These are phyloP conservation scores for Haematococcus lacustris DNA, from an alignment of 139 green algal species.

Conservation along the genomic window DNA sequence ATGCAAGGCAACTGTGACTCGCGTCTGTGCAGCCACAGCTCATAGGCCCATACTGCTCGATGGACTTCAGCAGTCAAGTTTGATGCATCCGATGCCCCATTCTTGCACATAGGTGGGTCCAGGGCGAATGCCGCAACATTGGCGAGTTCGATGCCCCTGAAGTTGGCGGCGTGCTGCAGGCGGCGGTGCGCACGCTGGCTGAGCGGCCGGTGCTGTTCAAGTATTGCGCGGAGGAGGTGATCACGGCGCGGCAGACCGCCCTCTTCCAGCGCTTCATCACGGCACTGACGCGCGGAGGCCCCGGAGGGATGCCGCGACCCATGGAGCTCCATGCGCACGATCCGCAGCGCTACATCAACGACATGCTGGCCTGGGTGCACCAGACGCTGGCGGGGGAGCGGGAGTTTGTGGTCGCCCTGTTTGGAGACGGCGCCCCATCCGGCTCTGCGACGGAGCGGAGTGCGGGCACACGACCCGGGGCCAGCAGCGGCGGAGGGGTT, in stretches of 20 bases:
- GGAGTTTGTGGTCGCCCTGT: constrained; percentile 82
- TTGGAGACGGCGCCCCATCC: too few species aligned
- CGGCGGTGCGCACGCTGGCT: constrained; percentile 65
- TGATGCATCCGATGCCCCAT: neutral
- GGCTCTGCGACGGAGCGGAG: too few species aligned
- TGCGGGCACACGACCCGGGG: too few species aligned
- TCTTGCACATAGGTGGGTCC: constrained; percentile 75
- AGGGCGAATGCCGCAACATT: constrained; percentile 80
- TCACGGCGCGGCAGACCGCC: constrained; percentile 78
- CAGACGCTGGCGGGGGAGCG: constrained; percentile 83
- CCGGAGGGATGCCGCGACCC: constrained; percentile 73
- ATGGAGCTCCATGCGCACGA: constrained; percentile 97
- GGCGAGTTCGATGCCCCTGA: constrained; percentile 82
- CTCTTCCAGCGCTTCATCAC: constrained; percentile 88
- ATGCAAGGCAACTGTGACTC: neutral
- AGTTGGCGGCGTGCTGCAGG: constrained; percentile 68
- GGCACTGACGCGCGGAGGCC: constrained; percentile 83
- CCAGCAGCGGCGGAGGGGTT: too few species aligned
- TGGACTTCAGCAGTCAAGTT: neutral
- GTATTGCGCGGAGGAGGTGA: constrained; percentile 94
- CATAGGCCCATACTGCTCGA: neutral
- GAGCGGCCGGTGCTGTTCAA: constrained; percentile 86
- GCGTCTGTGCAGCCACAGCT: neutral
- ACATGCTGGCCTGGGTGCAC: constrained; percentile 98
- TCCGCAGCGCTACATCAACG: constrained; percentile 74